These are phyloP conservation scores for Mycocentrospora acerina DNA, from an alignment of 2,329 filamentous ascomycete genomes.

Conservation along the genomic window DNA sequence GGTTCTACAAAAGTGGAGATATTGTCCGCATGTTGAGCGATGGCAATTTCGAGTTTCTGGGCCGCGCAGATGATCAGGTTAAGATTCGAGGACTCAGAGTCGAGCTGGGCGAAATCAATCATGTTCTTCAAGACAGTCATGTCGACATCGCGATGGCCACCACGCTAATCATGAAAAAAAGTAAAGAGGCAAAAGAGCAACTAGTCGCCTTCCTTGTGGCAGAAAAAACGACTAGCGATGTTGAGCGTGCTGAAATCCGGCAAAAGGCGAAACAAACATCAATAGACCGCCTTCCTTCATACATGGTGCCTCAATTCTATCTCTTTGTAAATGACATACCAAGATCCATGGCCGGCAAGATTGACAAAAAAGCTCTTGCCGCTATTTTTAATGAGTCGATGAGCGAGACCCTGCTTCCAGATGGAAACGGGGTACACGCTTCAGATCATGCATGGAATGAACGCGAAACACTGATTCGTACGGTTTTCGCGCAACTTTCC, in stretches of 20 bases:
- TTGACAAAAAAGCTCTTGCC: conserved; percentile 40
- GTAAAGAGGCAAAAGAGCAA: conserved; percentile 31
- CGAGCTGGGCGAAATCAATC: conserved; percentile 43
- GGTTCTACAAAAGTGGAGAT: conserved; percentile 43
- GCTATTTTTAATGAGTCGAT: conserved; percentile 29
- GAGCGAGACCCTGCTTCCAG: conserved; percentile 3
- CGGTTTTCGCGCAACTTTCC: conserved; percentile 62
- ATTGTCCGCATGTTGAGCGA: conserved; percentile 41
- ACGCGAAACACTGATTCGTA: conserved; percentile 56
- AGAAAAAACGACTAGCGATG: conserved; percentile 1
- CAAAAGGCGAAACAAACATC: conserved; percentile 17
- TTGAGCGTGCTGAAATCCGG: conserved; percentile 18
- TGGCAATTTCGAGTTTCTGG: conserved; percentile 44
- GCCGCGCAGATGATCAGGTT: conserved; percentile 43
- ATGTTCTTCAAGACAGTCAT: conserved; percentile 27
- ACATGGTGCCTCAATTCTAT: conserved; percentile 43
- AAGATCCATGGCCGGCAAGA: conserved; percentile 43
- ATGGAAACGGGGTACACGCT: conserved; percentile 2
- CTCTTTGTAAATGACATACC: conserved; percentile 37
- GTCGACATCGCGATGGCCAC: conserved; percentile 22
- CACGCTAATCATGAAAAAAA: conserved; percentile 36
- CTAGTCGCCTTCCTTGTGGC: conserved; percentile 38
- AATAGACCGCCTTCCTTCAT: conserved; percentile 31
- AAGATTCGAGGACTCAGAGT: conserved; percentile 43
- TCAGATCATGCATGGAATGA: conserved; percentile 49